Evolutionary conservation across 2,329 filamentous ascomycete genomes (phyloP).

Genomic region (Xylaria sp.): DNA sequence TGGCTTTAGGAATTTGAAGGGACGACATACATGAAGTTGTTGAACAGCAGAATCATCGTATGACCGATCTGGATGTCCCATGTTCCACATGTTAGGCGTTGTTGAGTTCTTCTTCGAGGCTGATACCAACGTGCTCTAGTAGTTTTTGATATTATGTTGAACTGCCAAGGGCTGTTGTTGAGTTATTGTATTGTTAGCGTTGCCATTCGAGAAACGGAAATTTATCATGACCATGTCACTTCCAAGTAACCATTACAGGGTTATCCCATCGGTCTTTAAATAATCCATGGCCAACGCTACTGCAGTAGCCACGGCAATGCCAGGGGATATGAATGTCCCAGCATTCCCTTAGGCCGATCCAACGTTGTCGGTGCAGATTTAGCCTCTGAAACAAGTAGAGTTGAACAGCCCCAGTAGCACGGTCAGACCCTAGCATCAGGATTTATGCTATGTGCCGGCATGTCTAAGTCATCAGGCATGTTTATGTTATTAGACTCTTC

Average conservation of each 20-base stretch:
- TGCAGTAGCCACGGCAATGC: slow-evolving; percentile 8
- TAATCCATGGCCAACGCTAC: slow-evolving; percentile 31
- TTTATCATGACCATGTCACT: slow-evolving; percentile 27
- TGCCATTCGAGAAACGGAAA: slow-evolving; percentile 23
- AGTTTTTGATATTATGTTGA: slow-evolving; percentile 14
- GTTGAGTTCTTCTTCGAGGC: slow-evolving; percentile 31
- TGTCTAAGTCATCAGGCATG: slow-evolving; percentile 33
- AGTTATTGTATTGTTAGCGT: slow-evolving; percentile 25
- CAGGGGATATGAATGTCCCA: slow-evolving; percentile 25
- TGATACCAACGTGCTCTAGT: slow-evolving; percentile 11
- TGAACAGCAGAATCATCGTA: slow-evolving; percentile 41
- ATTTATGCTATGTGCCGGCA: slow-evolving; percentile 39
- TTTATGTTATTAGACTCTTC: slow-evolving; percentile 30
- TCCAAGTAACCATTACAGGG: slow-evolving; percentile 26
- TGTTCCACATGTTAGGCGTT: slow-evolving; percentile 42
- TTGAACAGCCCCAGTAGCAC: slow-evolving; percentile 34
- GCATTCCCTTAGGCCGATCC: slow-evolving; percentile 33
- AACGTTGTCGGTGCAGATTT: slow-evolving; percentile 26
- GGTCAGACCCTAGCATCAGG: slow-evolving; percentile 35
- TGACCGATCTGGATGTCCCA: slow-evolving; percentile 41
- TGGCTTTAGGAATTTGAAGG: slow-evolving; percentile 7
- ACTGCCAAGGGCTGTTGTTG: slow-evolving; percentile 20
- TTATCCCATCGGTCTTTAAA: slow-evolving; percentile 35
- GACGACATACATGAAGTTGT: slow-evolving; percentile 44
- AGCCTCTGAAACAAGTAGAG: slow-evolving; percentile 38